Percentiles rank a stretch among this genome's conserved stretches.
These are phyloP conservation scores for Saturnispora kantuleensis DNA, from an alignment of 805 yeast genomes.

Conservation along the genomic window DNA sequence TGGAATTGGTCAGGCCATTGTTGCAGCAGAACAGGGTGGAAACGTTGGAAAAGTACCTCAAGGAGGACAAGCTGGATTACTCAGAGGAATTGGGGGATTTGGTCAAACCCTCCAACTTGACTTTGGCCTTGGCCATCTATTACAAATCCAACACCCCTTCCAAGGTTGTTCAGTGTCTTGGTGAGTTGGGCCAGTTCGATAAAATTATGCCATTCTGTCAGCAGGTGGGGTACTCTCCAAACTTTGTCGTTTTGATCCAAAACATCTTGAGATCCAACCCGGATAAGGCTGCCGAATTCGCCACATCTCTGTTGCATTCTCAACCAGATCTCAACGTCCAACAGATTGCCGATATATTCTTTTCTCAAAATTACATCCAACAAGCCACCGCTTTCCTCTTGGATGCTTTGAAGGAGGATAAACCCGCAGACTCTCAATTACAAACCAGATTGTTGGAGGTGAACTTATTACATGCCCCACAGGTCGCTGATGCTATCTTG, in stretches of 20 bases:
- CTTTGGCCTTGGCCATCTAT: conserved; percentile 85
- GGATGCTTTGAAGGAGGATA: conserved; percentile 89
- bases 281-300: conserved; percentile 97
- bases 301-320: conserved; percentile 63
- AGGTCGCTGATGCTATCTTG: conserved; percentile 97
- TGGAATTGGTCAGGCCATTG: conserved; percentile 92
- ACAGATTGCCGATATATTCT: conserved; percentile 84
- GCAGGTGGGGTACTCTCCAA: conserved; percentile 82
- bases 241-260: conserved; percentile 81
- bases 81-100: conserved; percentile 98
- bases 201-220: conserved; percentile 90
- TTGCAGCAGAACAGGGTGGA: conserved; percentile 91
- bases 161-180: conserved; percentile 85
- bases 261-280: conserved; percentile 87
- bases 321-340: conserved; percentile 70
- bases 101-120: conserved; percentile 77
- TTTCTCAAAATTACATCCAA: conserved; percentile 88
- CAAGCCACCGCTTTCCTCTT: conserved; percentile 96
- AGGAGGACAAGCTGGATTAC: conserved; percentile 85
- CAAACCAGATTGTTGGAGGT: conserved; percentile 93
- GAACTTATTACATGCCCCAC: conserved; percentile 92
- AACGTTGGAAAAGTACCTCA: conserved; percentile 90
- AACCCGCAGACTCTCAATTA: conserved; percentile 89
- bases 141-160: conserved; percentile 72
- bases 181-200: conserved; percentile 94